phyloP scores from a whole-genome alignment of 148 eudicot species.

The Rhododendron henanense region DNA sequence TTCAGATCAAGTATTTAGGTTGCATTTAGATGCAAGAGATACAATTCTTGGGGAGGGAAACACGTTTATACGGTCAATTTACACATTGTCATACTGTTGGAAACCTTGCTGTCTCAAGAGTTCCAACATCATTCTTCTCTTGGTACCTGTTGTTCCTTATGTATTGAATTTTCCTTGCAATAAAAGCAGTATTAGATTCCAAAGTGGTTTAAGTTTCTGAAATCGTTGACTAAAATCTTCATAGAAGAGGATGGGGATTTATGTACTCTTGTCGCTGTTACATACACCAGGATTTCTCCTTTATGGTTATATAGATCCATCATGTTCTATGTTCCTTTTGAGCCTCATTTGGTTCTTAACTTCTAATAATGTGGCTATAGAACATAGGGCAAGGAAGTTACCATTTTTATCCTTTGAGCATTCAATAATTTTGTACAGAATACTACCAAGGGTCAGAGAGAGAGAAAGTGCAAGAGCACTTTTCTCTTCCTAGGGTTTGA shows the following conservation, averaged over 20 bases:
- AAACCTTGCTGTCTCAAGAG: slow-evolving; percentile 8
- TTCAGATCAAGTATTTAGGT: neutral
- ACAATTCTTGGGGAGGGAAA: slow-evolving; percentile 3
- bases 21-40: slow-evolving; percentile 4
- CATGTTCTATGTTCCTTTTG: neutral
- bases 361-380: neutral
- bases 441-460: too few relatives aligned
- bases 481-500: too few relatives aligned
- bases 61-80: slow-evolving; percentile 5
- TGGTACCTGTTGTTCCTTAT: slow-evolving; percentile 12
- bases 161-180: slow-evolving; percentile 17
- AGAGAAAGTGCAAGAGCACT: too few relatives aligned
- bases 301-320: neutral
- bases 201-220: neutral
- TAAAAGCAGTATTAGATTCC: slow-evolving; percentile 12
- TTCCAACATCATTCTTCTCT: slow-evolving; percentile 8
- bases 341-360: neutral
- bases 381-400: neutral
- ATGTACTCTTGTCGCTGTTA: neutral
- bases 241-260: neutral
- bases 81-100: neutral
- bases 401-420: neutral
- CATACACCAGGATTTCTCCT: neutral
- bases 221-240: neutral
- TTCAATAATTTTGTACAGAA: neutral